These are phyloP conservation scores for Apiotrichum akiyoshidainum DNA, from an alignment of 1,284 basidiomycete species.

Conservation along the genomic window DNA sequence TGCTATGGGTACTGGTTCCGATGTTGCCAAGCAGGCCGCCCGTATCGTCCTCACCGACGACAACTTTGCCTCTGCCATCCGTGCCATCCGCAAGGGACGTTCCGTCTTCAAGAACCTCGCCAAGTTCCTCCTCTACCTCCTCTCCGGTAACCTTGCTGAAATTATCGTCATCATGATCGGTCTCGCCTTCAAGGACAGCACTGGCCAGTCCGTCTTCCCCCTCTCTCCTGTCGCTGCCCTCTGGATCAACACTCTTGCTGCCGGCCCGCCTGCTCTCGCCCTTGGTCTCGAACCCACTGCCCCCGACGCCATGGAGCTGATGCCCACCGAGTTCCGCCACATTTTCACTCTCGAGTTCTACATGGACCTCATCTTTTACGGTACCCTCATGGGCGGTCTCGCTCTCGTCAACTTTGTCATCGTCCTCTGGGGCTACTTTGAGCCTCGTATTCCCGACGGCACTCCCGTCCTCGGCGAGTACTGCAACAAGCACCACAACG, in stretches of 20 bases:
- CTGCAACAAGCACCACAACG: conserved; percentile 53
- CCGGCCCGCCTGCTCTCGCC: conserved; percentile 60
- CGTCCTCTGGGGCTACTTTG: conserved; percentile 59
- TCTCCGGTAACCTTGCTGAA: conserved; percentile 62
- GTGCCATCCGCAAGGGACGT: conserved; percentile 65
- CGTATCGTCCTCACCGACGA: conserved; percentile 68
- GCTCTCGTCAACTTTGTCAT: conserved; percentile 58
- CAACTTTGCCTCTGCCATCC: conserved; percentile 68
- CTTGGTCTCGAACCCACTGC: conserved; percentile 61
- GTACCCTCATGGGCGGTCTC: conserved; percentile 61
- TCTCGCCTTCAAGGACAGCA: conserved; percentile 62
- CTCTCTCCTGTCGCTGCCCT: conserved; percentile 65
- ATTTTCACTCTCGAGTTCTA: conserved; percentile 58
- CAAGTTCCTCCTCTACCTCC: conserved; percentile 55
- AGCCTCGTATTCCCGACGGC: conserved; percentile 15
- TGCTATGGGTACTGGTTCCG: conserved; percentile 69
- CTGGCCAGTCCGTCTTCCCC: conserved; percentile 63
- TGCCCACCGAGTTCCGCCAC: conserved; percentile 56
- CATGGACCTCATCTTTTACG: conserved; percentile 63
- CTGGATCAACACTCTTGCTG: conserved; percentile 58
- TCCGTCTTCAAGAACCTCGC: conserved; percentile 54
- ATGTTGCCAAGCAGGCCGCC: conserved; percentile 62
- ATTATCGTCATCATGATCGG: conserved; percentile 62
- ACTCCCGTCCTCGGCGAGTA: conserved; percentile 19
- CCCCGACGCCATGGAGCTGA: conserved; percentile 59